phyloP scores from a whole-genome alignment of 257 asterid species.

The Scutellaria galericulata region DNA sequence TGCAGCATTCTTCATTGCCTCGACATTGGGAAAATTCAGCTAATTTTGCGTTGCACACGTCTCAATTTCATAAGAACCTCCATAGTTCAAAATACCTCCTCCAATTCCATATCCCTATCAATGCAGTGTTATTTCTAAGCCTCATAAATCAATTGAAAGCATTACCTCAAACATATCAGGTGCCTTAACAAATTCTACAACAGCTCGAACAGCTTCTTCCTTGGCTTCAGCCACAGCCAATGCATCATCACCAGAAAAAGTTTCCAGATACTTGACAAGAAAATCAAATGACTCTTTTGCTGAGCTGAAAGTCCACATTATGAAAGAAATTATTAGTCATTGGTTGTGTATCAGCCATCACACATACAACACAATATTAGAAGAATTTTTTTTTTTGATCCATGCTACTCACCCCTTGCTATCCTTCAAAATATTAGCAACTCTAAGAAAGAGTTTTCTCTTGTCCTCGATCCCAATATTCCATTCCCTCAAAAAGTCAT shows the following conservation, averaged over 20 bases:
- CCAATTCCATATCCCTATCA: too few species aligned
- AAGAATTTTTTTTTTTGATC: neutral
- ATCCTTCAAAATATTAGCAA: slow-evolving; percentile 72
- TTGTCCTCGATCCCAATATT: slow-evolving; percentile 76
- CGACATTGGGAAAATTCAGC: too few species aligned
- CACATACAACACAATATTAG: neutral
- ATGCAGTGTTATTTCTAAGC: neutral
- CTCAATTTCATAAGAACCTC: too few species aligned
- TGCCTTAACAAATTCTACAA: slow-evolving; percentile 80
- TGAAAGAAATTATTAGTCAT: neutral
- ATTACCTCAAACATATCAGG: slow-evolving; percentile 91
- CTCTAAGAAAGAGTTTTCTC: slow-evolving; percentile 76
- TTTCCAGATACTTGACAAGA: slow-evolving; percentile 83
- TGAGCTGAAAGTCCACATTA: slow-evolving; percentile 55
- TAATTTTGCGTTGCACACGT: too few species aligned
- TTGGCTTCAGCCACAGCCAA: slow-evolving; percentile 69
- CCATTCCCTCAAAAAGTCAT: slow-evolving; percentile 82
- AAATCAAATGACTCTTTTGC: slow-evolving; percentile 78
- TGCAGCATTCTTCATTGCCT: too few species aligned
- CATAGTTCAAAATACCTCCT: too few species aligned
- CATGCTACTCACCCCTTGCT: slow-evolving; percentile 65
- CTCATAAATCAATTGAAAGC: slow-evolving; percentile 28
- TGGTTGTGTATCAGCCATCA: neutral
- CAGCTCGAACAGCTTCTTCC: slow-evolving; percentile 81
- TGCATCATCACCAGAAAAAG: slow-evolving; percentile 80